These are phyloP conservation scores for Solanum virginianum DNA, from an alignment of 257 asterid genomes.

Conservation along the genomic window DNA sequence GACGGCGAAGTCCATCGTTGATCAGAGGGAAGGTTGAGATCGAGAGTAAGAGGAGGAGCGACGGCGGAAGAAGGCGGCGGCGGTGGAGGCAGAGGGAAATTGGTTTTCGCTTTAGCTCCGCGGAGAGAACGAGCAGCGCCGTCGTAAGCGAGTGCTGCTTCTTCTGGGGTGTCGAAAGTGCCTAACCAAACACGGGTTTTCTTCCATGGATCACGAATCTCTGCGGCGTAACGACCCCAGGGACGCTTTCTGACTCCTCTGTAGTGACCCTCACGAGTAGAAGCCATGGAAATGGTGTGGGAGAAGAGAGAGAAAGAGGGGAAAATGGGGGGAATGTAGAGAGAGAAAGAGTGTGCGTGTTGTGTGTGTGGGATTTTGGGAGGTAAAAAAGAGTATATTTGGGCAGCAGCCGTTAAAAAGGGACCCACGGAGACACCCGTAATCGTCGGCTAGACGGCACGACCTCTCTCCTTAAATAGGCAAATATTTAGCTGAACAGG, in stretches of 20 bases:
- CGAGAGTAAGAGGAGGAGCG: constrained; percentile 29
- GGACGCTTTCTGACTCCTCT: constrained; percentile 95
- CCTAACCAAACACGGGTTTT: constrained; percentile 96
- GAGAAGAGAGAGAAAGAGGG: background rate
- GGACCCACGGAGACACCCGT: constrained; percentile 80
- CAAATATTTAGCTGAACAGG: background rate
- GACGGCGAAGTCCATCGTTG: constrained; percentile 48
- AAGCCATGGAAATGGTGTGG: constrained; percentile 31
- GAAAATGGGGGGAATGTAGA: background rate
- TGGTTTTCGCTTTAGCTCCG: constrained; percentile 85
- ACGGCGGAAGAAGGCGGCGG: constrained; percentile 5
- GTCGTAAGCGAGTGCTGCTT: constrained; percentile 95
- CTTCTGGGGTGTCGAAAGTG: constrained; percentile 91
- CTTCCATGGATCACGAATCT: constrained; percentile 97
- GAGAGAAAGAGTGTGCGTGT: background rate
- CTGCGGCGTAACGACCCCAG: constrained; percentile 99
- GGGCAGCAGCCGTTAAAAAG: background rate
- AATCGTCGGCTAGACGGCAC: constrained; percentile 98
- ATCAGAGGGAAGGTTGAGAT: constrained; percentile 67
- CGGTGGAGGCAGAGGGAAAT: constrained; percentile 47
- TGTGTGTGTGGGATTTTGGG: background rate
- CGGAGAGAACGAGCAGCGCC: constrained; percentile 97
- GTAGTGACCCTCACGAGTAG: constrained; percentile 85
- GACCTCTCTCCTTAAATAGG: constrained; percentile 15
- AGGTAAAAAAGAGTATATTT: background rate